phyloP scores from a whole-genome alignment of 2,329 filamentous ascomycete species.

The Sporothrix curviconia region DNA sequence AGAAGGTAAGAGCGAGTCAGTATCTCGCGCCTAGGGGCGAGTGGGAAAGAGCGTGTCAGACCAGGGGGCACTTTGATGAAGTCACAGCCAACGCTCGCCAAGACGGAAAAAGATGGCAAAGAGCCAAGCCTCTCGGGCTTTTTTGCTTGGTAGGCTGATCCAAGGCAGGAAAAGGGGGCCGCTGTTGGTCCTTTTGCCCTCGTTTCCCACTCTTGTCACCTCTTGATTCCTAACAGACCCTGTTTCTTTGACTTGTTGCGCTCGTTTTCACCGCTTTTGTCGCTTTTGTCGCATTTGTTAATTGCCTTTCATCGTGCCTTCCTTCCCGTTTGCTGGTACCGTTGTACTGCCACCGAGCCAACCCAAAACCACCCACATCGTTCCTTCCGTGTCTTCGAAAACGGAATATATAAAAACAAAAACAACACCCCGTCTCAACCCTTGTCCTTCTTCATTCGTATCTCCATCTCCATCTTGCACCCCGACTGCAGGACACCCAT shows the following conservation, averaged over 20 bases:
- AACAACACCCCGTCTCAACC: not conserved
- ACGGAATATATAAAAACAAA: not conserved
- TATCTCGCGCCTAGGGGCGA: too few species aligned
- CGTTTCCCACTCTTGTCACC: not conserved
- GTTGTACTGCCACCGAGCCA: too few species aligned
- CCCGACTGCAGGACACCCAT: too few species aligned
- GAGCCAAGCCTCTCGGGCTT: not conserved
- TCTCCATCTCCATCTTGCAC: not conserved
- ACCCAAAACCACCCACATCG: not conserved
- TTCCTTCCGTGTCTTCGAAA: not conserved
- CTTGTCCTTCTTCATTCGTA: not conserved
- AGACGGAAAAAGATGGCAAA: conserved; percentile 7
- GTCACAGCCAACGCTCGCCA: not conserved
- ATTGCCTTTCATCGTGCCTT: too few species aligned
- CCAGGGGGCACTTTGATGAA: not conserved
- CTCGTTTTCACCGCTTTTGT: not conserved
- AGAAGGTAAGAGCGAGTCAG: too few species aligned
- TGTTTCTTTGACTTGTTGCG: not conserved
- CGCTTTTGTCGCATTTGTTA: not conserved
- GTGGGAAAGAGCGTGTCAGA: conserved; percentile 3
- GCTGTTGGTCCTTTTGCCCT: not conserved
- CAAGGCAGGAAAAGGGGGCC: not conserved
- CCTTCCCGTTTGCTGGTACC: too few species aligned
- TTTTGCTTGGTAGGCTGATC: conserved; percentile 1
- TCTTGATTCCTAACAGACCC: not conserved